Percentiles rank a stretch among this genome's conserved stretches.
These are phyloP conservation scores for Tetracladium maxilliforme DNA, from an alignment of 2,329 filamentous ascomycete genomes.

Conservation along the genomic window DNA sequence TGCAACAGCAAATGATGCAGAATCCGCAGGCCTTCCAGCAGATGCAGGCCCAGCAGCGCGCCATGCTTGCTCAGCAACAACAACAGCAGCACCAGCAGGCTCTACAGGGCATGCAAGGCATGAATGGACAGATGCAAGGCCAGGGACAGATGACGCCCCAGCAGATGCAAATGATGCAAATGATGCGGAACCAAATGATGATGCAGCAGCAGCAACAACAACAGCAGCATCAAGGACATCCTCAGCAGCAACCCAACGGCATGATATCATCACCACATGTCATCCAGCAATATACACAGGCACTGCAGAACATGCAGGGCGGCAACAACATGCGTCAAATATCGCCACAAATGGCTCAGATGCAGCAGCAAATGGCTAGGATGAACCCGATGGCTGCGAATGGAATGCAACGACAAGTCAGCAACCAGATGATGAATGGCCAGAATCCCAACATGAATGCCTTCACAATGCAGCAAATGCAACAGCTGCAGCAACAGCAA, in stretches of 20 bases:
- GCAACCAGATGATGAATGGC: constrained; percentile 11
- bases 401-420: too few species aligned
- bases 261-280: constrained; percentile 7
- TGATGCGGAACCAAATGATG: constrained; percentile 27
- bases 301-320: constrained; percentile 13
- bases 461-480: constrained; percentile 19
- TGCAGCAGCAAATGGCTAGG: too few species aligned
- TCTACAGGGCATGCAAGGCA: constrained; percentile 28
- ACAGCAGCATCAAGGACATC: constrained; percentile 7
- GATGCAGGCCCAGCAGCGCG: constrained; percentile 5
- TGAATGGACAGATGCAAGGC: constrained; percentile 9
- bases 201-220: constrained; percentile 24
- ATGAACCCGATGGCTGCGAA: too few species aligned
- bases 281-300: constrained; percentile 4
- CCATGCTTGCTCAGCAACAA: constrained; percentile 8
- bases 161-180: constrained; percentile 18
- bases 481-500: constrained; percentile 15
- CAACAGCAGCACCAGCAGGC: constrained; percentile 17
- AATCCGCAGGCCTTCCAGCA: constrained; percentile 10
- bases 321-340: constrained; percentile 23
- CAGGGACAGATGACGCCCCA: constrained; percentile 13
- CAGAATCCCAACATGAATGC: constrained; percentile 21
- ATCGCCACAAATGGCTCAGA: too few species aligned
- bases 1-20: constrained; percentile 9
- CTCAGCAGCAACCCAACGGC: constrained; percentile 6